phyloP scores from a whole-genome alignment of 495 filamentous ascomycete species.

The Daldinia childiae region DNA sequence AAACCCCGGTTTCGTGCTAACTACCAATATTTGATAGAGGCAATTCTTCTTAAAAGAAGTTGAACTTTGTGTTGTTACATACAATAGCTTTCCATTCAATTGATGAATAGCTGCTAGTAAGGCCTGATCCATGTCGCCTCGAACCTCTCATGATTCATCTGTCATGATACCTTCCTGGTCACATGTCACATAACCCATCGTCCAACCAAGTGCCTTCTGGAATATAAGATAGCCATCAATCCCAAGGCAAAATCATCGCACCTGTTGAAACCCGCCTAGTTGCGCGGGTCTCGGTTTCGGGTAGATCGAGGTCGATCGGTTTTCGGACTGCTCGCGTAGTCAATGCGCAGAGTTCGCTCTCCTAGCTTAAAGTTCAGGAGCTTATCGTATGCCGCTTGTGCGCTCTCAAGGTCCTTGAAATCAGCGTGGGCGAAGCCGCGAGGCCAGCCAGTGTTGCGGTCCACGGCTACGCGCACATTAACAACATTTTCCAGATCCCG shows the following conservation, averaged over 20 bases:
- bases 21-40: slow-evolving; percentile 3
- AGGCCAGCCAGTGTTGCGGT: slow-evolving; percentile 85
- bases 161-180: slow-evolving; percentile 10
- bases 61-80: slow-evolving; percentile 35
- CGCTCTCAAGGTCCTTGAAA: slow-evolving; percentile 73
- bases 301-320: not conserved
- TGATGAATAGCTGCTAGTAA: slow-evolving; percentile 10
- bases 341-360: slow-evolving; percentile 72
- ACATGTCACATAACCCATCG: slow-evolving; percentile 3
- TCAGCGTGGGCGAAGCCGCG: slow-evolving; percentile 92
- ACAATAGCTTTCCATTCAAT: slow-evolving; percentile 23
- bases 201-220: not conserved
- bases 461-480: slow-evolving; percentile 90
- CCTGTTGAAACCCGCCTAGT: not conserved
- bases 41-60: not conserved
- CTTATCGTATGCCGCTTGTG: slow-evolving; percentile 64
- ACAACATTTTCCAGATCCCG: slow-evolving; percentile 71
- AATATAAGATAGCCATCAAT: not conserved
- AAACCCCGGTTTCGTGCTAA: slow-evolving; percentile 8
- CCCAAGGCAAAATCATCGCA: not conserved
- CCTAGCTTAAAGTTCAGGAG: slow-evolving; percentile 68
- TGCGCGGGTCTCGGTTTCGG: not conserved
- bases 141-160: not conserved
- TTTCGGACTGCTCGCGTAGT: slow-evolving; percentile 60
- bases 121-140: not conserved